phyloP scores from a whole-genome alignment of 805 yeast genomes.

The Teunomyces lycoperdinae region DNA sequence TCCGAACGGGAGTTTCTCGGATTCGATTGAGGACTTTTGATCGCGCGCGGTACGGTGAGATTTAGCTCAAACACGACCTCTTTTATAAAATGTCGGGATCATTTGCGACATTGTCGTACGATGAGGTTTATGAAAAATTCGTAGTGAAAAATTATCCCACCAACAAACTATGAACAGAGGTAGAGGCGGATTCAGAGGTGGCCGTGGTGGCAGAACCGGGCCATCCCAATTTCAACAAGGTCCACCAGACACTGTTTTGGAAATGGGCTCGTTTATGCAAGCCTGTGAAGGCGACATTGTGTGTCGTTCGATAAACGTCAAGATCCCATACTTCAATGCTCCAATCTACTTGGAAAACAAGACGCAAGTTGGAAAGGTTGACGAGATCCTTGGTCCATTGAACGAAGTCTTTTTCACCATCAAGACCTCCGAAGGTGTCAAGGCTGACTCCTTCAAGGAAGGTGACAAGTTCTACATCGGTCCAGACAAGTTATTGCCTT shows the following conservation, averaged over 20 bases:
- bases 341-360: conserved; percentile 96
- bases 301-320: conserved; percentile 90
- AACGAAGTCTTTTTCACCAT: conserved; percentile 98
- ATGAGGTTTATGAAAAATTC: conserved; percentile 8
- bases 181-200: conserved; percentile 67
- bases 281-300: conserved; percentile 97
- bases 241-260: conserved; percentile 93
- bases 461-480: conserved; percentile 97
- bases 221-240: conserved; percentile 75
- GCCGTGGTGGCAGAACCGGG: conserved; percentile 70
- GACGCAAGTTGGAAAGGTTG: conserved; percentile 94
- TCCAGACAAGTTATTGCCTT: conserved; percentile 90
- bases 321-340: conserved; percentile 97
- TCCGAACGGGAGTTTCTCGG: neutral
- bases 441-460: conserved; percentile 85
- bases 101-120: conserved; percentile 4
- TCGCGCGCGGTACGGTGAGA: neutral
- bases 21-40: too few species aligned
- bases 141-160: conserved; percentile 8
- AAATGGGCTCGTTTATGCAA: conserved; percentile 91
- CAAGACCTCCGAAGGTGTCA: conserved; percentile 94
- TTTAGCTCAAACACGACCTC: neutral
- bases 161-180: conserved; percentile 57
- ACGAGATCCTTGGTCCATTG: conserved; percentile 95
- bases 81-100: neutral